Evolutionary conservation across 1,139 yeast genomes (phyloP), one percentile per base, ranked within the genome.

Genomic region (Candida dubliniensis): DNA sequence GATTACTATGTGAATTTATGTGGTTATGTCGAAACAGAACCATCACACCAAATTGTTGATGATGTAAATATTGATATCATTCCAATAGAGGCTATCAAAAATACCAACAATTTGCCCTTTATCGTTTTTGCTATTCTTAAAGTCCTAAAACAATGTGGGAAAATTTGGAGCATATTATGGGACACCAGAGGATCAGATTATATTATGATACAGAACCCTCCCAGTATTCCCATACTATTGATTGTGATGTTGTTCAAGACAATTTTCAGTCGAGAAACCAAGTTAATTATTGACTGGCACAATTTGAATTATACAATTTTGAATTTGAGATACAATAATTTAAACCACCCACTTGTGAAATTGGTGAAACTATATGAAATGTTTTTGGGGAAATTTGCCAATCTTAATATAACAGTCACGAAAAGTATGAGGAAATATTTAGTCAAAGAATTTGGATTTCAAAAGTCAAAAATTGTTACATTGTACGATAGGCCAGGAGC

Each of bases 251-350:
- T 84, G 1, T 82, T 78, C 58, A 77, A 79, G 46, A 61, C 71
- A 37, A 44, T 80, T 32, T 68, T 81, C 53, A 77, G 84, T 40
- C 80, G 85, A 8, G 69, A 81, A 5, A 79, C 87, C 1, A 65
- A 77, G 55, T 67, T 93, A 32, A 76, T 93, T 14, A 80, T 95
- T 44, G 99, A 95, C 64, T 95, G 99, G 99, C 99, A 95, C 63
- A 95, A 95, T 61, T 71, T 95, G 55, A 96, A 96, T 42, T 93
- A 81, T 64, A 79, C 96, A 1, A 88, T 95, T 27, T 68, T 95
- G 49, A 84, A 86, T 44, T 63, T 93, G 55, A 81, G 82, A 52
- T 80, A 81, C 56, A 56, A 71, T 4, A 76, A 77, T 51, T 57
- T 64, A 41, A 62, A 58, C 40, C 90, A 88, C 57, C 82, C 84